A percentile compares a stretch with the other conserved stretches of the same genome.
Evolutionary conservation across 495 filamentous ascomycete genomes (phyloP).

Genomic region (Pyrenula massariospora): DNA sequence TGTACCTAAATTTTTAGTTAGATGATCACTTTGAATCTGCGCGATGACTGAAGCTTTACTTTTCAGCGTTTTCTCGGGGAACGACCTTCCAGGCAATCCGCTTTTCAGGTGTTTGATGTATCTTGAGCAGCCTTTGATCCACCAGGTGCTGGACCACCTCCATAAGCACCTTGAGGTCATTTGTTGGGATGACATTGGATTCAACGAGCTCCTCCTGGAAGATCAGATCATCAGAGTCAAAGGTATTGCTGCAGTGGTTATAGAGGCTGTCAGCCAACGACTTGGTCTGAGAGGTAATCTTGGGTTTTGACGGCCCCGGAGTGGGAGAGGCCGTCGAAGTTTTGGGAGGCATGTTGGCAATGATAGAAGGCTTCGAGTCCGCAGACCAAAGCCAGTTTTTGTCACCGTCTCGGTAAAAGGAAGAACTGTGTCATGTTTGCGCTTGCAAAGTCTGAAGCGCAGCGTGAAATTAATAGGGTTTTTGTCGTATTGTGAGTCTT

Average conservation of each 20-base stretch:
- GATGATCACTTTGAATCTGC: slow-evolving; percentile 4
- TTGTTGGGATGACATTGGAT: slow-evolving; percentile 48
- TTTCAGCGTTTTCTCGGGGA: slow-evolving; percentile 56
- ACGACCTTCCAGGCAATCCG: slow-evolving; percentile 55
- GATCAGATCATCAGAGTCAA: slow-evolving; percentile 41
- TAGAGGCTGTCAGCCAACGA: slow-evolving; percentile 26
- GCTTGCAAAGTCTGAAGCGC: background rate
- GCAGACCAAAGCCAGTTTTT: background rate
- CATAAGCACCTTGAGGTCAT: slow-evolving; percentile 44
- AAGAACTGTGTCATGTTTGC: background rate
- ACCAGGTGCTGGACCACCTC: slow-evolving; percentile 49
- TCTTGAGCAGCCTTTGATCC: slow-evolving; percentile 56
- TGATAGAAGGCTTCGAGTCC: background rate
- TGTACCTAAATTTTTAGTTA: slow-evolving; percentile 36
- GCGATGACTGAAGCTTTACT: slow-evolving; percentile 30
- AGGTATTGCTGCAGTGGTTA: slow-evolving; percentile 26
- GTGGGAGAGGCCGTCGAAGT: background rate
- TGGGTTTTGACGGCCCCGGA: slow-evolving; percentile 18
- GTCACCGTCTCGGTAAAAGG: background rate
- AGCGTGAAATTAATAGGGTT: background rate
- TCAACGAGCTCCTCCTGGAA: slow-evolving; percentile 53
- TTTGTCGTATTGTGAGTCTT: background rate
- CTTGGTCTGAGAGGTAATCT: slow-evolving; percentile 13
- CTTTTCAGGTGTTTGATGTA: slow-evolving; percentile 38
- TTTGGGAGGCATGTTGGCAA: background rate